These are phyloP conservation scores for Erysimum cheiranthoides DNA, from an alignment of 345 rosid species.

Conservation along the genomic window DNA sequence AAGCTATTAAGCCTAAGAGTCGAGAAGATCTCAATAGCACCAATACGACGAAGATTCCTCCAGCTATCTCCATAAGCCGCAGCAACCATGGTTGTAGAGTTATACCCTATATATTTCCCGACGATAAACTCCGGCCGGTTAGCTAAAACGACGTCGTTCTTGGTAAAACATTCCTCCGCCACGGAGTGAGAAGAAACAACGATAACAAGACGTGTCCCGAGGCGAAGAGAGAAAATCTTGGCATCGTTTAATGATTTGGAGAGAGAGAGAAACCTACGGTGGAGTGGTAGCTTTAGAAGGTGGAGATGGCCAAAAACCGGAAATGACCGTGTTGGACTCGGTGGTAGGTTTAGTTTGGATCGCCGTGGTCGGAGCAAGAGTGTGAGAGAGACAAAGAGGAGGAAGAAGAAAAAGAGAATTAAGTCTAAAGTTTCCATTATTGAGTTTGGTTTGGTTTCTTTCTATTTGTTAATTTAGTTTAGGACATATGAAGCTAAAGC, in stretches of 20 bases:
- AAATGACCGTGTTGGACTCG: constrained; percentile 42
- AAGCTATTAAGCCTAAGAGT: constrained; percentile 47
- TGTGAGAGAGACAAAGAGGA: constrained; percentile 18
- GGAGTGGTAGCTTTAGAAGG: constrained; percentile 43
- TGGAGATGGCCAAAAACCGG: constrained; percentile 40
- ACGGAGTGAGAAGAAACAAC: constrained; percentile 49
- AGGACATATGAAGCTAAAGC: neutral
- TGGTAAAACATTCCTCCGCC: constrained; percentile 52
- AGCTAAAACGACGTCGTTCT: constrained; percentile 55
- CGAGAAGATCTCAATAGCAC: constrained; percentile 52
- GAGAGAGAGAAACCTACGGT: constrained; percentile 29
- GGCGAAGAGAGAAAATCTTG: constrained; percentile 51
- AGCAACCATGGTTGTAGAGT: constrained; percentile 41
- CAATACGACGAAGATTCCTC: constrained; percentile 62
- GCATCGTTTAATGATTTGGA: constrained; percentile 40
- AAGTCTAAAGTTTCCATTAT: constrained; percentile 21
- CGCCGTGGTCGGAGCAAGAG: constrained; percentile 12
- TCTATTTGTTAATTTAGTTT: neutral
- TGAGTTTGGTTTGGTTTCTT: neutral
- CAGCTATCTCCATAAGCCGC: constrained; percentile 57
- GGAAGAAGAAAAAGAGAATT: neutral
- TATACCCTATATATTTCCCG: constrained; percentile 48
- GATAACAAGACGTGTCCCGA: constrained; percentile 50
- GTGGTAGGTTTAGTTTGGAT: constrained; percentile 48
- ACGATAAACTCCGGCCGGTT: constrained; percentile 48